These are phyloP conservation scores for Sporothrix pseudoabietina DNA, from an alignment of 2,329 filamentous ascomycete genomes.

Conservation along the genomic window DNA sequence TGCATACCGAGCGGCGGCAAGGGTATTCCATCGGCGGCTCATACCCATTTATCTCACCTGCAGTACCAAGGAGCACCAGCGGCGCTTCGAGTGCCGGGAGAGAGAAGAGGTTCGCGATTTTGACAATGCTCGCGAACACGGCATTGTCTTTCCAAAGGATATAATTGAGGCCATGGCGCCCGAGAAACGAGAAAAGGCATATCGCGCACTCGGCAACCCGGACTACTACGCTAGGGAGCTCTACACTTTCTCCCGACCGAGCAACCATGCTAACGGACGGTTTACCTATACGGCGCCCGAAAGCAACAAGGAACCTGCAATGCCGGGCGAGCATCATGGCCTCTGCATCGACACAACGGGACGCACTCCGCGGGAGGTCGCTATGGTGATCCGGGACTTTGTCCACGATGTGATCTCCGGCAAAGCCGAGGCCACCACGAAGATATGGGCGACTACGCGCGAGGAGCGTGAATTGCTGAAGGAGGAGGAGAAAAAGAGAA, in stretches of 20 bases:
- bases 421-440: background rate
- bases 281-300: background rate
- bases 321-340: background rate
- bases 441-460: background rate
- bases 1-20: constrained; percentile 19
- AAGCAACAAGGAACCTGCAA: too few relatives aligned
- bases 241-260: background rate
- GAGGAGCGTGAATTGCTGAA: background rate
- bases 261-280: background rate
- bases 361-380: constrained; percentile 2
- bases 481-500: background rate
- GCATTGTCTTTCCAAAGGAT: background rate
- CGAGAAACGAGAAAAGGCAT: background rate
- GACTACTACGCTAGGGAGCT: background rate
- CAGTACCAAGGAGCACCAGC: background rate
- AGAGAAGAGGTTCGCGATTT: background rate
- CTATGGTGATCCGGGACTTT: constrained; percentile 2
- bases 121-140: background rate
- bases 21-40: constrained; percentile 25
- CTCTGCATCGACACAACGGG: constrained; percentile 23
- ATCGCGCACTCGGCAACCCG: background rate
- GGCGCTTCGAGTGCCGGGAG: constrained; percentile 5
- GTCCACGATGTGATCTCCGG: constrained; percentile 25
- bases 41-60: constrained; percentile 30
- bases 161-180: background rate